Base-by-base conservation (phyloP, 2,329 filamentous ascomycete species). In the Paecilomyces sp. region DNA sequence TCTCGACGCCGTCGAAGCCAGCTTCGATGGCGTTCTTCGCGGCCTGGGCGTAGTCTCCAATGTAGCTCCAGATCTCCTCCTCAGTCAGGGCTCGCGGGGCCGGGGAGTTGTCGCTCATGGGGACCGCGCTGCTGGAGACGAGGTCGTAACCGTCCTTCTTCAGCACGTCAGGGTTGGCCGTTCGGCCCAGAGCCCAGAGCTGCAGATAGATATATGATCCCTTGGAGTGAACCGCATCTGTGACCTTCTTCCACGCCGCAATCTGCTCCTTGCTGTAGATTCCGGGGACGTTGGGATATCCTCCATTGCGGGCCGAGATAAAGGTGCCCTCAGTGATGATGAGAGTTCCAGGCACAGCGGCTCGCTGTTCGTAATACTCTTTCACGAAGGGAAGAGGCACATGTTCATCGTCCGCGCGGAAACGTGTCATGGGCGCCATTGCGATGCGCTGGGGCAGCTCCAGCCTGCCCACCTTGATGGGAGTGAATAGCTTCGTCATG, bases 1-100 rank as follows among this genome's bases (percentile, higher is more conserved):
- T 83, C 72, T 94, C 90, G 61, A 94, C 87, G 3, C 86, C 81
- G 70, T 95, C 90, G 57, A 92, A 83, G 0, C 90, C 91, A 2
- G 86, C 87, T 64, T 84, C 76, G 3, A 91, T 77, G 24, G 57
- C 57, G 54, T 51, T 54, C 22, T 52, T 56, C 11, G 54, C 57
- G 11, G 54, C 41, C 13, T 56, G 24, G 2, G 50, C 57, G 25
- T 51, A 59, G n/a, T 51, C 57, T 7, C 30, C 54, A n/a, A 56
- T 36, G 8, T 31, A 18, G 13, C 33, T 31, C 22, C 41, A 31
- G 28, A 59, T 59, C 34, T 51, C 50, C n/a, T 55, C 36, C 41
- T 59, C 50, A 3, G 53, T 59, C 52, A 59, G 47, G 6, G 57
- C 54, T 12, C 24, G 54, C 11, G 57, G 57, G 7, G 53, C 52